Conservation (phyloP, 2,329 filamentous ascomycete species). For the Pseudogymnoascus sp. region DNA sequence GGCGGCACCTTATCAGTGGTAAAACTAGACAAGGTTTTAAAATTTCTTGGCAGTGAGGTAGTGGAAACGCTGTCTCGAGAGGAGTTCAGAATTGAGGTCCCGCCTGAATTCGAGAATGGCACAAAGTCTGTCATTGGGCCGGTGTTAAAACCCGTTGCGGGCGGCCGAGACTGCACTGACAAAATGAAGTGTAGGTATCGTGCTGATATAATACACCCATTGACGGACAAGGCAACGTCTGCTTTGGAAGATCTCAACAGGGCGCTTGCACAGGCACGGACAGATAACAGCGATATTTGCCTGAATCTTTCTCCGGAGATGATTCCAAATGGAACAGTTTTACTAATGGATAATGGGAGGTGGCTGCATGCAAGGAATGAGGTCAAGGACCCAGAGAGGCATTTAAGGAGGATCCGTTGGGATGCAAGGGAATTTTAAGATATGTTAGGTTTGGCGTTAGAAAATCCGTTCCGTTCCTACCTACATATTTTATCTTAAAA, state of each 20-base stretch:
- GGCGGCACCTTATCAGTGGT: constrained; percentile 22
- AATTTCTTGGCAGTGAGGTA: constrained; percentile 13
- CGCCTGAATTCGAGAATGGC: constrained; percentile 28
- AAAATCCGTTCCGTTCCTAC: not conserved
- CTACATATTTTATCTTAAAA: not conserved
- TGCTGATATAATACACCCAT: constrained; percentile 25
- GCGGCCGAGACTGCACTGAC: constrained; percentile 12
- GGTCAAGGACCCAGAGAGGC: constrained; percentile 29
- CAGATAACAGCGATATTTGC: constrained; percentile 10
- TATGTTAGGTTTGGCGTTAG: not conserved
- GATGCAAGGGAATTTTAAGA: constrained; percentile 23
- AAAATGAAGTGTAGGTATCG: constrained; percentile 20
- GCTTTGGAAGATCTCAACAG: constrained; percentile 27
- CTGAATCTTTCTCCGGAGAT: constrained; percentile 22
- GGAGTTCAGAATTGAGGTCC: constrained; percentile 22
- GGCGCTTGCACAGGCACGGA: constrained; percentile 16
- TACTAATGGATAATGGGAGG: constrained; percentile 30
- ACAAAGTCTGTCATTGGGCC: constrained; percentile 18
- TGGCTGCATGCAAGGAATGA: constrained; percentile 31
- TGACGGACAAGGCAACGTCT: constrained; percentile 20
- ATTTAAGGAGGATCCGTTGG: constrained; percentile 31
- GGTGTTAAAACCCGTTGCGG: constrained; percentile 16
- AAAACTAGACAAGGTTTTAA: constrained; percentile 15
- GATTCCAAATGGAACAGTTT: constrained; percentile 25
- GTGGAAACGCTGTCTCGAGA: constrained; percentile 15